These are phyloP conservation scores for Erythrophleum ivorense DNA, from an alignment of 331 rosid genomes.

Conservation along the genomic window DNA sequence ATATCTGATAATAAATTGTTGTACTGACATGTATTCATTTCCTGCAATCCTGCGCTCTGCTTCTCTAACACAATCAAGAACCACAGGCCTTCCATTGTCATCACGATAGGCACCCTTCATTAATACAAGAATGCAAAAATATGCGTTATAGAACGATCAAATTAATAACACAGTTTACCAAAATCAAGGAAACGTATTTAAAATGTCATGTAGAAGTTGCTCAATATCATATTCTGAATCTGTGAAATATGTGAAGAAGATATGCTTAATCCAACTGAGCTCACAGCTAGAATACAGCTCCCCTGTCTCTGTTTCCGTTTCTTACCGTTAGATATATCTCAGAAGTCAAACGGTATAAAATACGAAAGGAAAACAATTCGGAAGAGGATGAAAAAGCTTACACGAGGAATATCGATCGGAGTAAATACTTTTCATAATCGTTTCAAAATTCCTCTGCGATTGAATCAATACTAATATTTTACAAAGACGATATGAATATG, in stretches of 20 bases:
- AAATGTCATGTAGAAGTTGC: background rate
- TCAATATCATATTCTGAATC: background rate
- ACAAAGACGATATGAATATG: background rate
- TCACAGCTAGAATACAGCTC: background rate
- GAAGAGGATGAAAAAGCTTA: background rate
- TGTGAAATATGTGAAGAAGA: background rate
- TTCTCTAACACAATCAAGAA: conserved; percentile 87
- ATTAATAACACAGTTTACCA: conserved; percentile 2
- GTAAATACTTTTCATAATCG: background rate
- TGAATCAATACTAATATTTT: background rate
- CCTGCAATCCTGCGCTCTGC: conserved; percentile 91
- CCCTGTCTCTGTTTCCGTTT: background rate
- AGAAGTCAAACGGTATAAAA: background rate
- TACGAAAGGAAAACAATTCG: background rate
- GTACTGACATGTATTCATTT: conserved; percentile 72
- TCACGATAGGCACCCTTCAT: conserved; percentile 93
- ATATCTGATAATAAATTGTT: background rate
- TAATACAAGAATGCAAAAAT: background rate
- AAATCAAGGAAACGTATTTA: conserved; percentile 6
- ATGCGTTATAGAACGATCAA: conserved; percentile 15
- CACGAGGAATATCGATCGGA: background rate
- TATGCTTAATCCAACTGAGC: background rate
- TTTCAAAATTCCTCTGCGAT: background rate
- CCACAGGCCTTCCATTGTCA: conserved; percentile 93
- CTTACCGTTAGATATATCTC: background rate